These are phyloP conservation scores for Yamadazyma oceani DNA, from an alignment of 1,139 yeast species.

Conservation along the genomic window DNA sequence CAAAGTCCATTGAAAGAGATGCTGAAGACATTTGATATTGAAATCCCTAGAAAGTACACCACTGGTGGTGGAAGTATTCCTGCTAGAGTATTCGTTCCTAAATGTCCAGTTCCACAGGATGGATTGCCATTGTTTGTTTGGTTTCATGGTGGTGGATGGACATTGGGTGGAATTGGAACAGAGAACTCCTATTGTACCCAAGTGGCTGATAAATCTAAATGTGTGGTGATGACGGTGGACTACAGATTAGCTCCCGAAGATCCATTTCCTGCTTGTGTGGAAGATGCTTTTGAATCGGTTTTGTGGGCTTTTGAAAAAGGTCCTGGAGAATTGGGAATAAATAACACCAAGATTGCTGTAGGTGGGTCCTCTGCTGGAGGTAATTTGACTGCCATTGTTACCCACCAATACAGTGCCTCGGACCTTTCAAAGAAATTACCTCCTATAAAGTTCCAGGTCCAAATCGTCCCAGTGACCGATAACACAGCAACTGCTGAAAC, in stretches of 20 bases:
- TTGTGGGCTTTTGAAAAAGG: constrained; percentile 23
- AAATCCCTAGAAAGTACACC: constrained; percentile 36
- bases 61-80: constrained; percentile 26
- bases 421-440: constrained; percentile 27
- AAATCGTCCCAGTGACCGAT: constrained; percentile 51
- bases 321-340: constrained; percentile 24
- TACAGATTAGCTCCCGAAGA: constrained; percentile 51
- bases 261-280: constrained; percentile 50
- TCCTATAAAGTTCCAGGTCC: constrained; percentile 38
- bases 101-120: constrained; percentile 31
- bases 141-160: constrained; percentile 56
- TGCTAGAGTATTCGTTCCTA: constrained; percentile 42
- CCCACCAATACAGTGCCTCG: constrained; percentile 38
- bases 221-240: constrained; percentile 41
- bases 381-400: constrained; percentile 41
- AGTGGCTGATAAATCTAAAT: constrained; percentile 33
- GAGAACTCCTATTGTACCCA: constrained; percentile 49
- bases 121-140: constrained; percentile 49
- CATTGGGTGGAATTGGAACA: constrained; percentile 43
- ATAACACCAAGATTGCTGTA: constrained; percentile 35
- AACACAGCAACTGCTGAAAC: constrained; percentile 43
- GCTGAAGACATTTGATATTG: constrained; percentile 30
- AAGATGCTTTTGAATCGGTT: constrained; percentile 42
- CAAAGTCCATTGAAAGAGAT: constrained; percentile 32
- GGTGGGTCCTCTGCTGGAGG: constrained; percentile 56